Evolutionary conservation across 805 yeast genomes (phyloP), one percentile per base, ranked within the genome.

Genomic region (Schwanniomyces polymorphus): DNA sequence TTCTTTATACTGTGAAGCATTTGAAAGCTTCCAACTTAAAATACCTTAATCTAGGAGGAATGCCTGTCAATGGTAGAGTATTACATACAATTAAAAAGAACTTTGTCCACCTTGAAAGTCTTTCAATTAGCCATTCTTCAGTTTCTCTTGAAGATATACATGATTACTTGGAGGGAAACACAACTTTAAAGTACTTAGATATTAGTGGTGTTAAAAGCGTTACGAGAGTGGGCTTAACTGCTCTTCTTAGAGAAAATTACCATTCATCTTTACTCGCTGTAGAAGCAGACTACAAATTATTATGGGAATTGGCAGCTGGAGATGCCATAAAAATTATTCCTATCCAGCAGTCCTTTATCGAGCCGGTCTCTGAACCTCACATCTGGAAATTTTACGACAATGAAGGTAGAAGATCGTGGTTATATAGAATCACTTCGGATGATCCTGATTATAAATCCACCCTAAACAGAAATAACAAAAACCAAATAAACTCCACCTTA

Each of bases 371-470:
- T 16, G 54, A 60, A 10, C 70, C 75, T 8, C 64, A 60, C 44
- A 58, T 69, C 1, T 80, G 85, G 85, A 78, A 74, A 55, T 70
- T 72, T 47, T 78, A 70, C 58, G 83, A 79, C 54, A 76, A 80
- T 47, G 84, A 81, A 54, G 95, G 96, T 4, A 74, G 96, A 50
- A 75, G 97, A 50, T 84, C 88, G 10, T 90, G 97, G 96, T 63
- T 90, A 14, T 85, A 82, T 63, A 80, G 77, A 58, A 65, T 72
- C 18, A 56, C 59, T 14, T 53, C 64, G 12, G 40, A 50, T 1
- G 71, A 68, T 45, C 64, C 70, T 2, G 64, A 68, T 10, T 70
- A 68, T 45, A 58, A 64, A 38, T 51, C 63, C 18, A 59, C 69
- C 27, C 31, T 65, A 17, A 57, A 55, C 41, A 52, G 51, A 5